Conservation (phyloP, 2,329 filamentous ascomycete genomes). For the Penicillium brevicompactum region DNA sequence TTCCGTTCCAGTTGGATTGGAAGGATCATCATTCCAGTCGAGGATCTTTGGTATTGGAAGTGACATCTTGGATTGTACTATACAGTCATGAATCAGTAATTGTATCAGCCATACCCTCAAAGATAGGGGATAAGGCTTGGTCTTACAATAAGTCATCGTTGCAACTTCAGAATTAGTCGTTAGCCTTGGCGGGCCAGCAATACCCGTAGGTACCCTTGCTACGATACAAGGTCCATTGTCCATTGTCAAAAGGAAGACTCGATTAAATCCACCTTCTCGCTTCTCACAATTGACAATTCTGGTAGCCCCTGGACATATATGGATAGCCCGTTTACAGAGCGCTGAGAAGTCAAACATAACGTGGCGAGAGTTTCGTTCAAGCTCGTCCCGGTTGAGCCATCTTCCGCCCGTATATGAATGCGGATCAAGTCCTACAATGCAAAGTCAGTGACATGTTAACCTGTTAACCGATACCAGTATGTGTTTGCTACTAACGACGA, state of each 20-base stretch:
- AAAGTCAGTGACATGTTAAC: neutral
- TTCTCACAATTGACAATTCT: constrained; percentile 43
- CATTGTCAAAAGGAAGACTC: constrained; percentile 47
- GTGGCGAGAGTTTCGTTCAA: constrained; percentile 40
- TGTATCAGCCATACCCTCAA: neutral
- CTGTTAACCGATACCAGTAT: neutral
- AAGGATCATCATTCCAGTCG: constrained; percentile 27
- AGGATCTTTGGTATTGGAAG: constrained; percentile 29
- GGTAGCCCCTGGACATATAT: constrained; percentile 38
- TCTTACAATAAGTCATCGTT: constrained; percentile 47
- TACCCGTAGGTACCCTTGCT: constrained; percentile 44
- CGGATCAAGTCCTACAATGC: constrained; percentile 23
- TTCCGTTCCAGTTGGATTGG: constrained; percentile 38
- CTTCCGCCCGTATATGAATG: constrained; percentile 38
- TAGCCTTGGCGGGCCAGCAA: constrained; percentile 42
- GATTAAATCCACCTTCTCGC: constrained; percentile 50
- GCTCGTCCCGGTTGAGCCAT: constrained; percentile 44
- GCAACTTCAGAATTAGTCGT: constrained; percentile 51
- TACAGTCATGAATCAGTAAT: constrained; percentile 3
- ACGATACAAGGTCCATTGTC: constrained; percentile 43
- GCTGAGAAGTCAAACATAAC: constrained; percentile 46
- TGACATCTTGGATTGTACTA: constrained; percentile 26
- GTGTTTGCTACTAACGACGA: neutral
- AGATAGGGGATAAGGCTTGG: neutral
- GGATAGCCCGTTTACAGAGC: constrained; percentile 40